Percentiles rank a stretch among this genome's conserved stretches.
Evolutionary conservation across 2,329 filamentous ascomycete species (phyloP).

Genomic region (Colletotrichum musae): DNA sequence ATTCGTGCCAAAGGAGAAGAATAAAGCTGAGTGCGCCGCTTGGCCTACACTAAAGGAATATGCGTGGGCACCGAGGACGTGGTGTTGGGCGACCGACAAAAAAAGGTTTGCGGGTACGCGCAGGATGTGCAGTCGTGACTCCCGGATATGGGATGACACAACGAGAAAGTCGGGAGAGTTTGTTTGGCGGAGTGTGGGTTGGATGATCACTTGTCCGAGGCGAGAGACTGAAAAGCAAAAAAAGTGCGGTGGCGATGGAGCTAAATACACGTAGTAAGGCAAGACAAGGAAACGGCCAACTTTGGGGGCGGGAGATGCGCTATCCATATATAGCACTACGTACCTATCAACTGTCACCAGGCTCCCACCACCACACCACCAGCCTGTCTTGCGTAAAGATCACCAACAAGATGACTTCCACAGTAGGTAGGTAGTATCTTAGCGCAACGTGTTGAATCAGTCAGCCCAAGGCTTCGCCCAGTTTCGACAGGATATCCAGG

Average conservation of each 20-base stretch:
- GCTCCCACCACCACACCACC: neutral
- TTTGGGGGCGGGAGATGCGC: conserved; percentile 25
- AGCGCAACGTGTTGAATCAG: neutral
- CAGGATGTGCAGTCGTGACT: conserved; percentile 5
- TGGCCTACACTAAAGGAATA: conserved; percentile 25
- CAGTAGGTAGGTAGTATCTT: neutral
- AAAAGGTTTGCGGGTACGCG: conserved; percentile 16
- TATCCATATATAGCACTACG: conserved; percentile 29
- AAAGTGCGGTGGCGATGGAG: conserved; percentile 20
- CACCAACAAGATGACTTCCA: conserved; percentile 12
- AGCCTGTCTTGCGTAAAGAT: neutral
- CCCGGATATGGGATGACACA: conserved; percentile 17
- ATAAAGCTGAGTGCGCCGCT: conserved; percentile 23
- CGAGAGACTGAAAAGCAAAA: conserved; percentile 9
- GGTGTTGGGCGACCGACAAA: neutral
- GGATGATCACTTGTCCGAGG: conserved; percentile 12
- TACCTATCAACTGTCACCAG: conserved; percentile 13
- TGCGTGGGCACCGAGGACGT: neutral
- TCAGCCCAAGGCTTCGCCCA: conserved; percentile 27
- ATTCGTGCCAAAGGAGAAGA: conserved; percentile 16
- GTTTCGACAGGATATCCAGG: conserved; percentile 33
- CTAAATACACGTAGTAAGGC: conserved; percentile 18
- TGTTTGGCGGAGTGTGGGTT: conserved; percentile 15
- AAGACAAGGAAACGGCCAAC: neutral
- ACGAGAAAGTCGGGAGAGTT: neutral